Percentiles rank a stretch among this genome's conserved stretches.
Conservation (phyloP, 2,329 filamentous ascomycete species). For the Pseudogymnoascus sp. region DNA sequence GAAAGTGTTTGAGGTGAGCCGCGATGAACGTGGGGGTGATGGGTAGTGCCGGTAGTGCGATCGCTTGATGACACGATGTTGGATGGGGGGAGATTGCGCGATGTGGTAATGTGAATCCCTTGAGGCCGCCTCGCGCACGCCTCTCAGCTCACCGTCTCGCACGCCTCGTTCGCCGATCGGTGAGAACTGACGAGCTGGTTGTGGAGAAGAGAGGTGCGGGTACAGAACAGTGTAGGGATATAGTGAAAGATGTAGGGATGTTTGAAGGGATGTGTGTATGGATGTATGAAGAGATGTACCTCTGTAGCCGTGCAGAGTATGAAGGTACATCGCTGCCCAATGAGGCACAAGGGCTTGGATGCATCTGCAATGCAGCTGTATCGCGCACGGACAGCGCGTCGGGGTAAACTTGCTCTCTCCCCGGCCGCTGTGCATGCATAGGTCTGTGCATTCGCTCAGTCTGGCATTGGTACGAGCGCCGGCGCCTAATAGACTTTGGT, state of each 20-base stretch:
- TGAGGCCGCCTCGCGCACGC: neutral
- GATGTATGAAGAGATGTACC: conserved; percentile 10
- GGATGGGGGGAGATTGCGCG: neutral
- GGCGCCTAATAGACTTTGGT: conserved; percentile 3
- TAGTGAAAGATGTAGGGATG: conserved; percentile 16
- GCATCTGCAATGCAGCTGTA: neutral
- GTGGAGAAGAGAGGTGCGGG: neutral
- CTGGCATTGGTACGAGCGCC: neutral
- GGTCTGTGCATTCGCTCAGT: neutral
- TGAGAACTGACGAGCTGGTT: conserved; percentile 11
- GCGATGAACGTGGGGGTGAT: neutral
- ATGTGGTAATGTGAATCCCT: neutral
- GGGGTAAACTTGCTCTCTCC: conserved; percentile 2
- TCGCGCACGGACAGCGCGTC: neutral
- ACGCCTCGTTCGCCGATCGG: neutral
- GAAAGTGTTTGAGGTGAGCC: neutral
- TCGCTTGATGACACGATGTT: conserved; percentile 1
- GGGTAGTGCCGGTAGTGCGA: neutral
- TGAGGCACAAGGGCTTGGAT: conserved; percentile 1
- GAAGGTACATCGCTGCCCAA: neutral
- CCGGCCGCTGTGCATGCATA: neutral
- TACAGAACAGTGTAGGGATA: conserved; percentile 12
- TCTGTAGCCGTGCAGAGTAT: neutral
- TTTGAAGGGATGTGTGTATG: conserved; percentile 9
- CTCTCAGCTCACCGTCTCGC: neutral